Conservation (phyloP, 345 rosid species). For the Arabidopsis arenosa region DNA sequence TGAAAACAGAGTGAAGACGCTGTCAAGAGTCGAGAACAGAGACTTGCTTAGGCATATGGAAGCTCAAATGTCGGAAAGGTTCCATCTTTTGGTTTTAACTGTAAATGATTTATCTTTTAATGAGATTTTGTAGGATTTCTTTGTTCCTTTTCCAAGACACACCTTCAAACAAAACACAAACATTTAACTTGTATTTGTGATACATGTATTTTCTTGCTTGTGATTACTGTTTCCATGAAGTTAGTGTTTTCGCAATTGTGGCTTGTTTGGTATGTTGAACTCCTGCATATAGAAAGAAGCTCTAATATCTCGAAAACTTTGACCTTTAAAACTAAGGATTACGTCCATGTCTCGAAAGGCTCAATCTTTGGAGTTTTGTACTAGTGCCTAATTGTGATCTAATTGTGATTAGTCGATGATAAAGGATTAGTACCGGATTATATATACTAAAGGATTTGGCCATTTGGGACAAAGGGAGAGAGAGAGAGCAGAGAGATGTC, state of each 20-base stretch:
- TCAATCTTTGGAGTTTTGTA: background rate
- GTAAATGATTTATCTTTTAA: conserved; percentile 28
- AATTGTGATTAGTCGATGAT: too few species aligned
- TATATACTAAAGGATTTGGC: background rate
- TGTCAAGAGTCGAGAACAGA: conserved; percentile 2
- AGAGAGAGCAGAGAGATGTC: conserved; percentile 49
- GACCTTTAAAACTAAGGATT: background rate
- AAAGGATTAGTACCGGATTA: background rate
- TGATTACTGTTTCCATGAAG: background rate
- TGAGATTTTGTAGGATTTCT: conserved; percentile 1
- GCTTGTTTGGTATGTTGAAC: background rate
- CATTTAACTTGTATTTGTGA: conserved; percentile 8
- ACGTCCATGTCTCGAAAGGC: background rate
- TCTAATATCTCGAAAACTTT: background rate
- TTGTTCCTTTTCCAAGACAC: conserved; percentile 12
- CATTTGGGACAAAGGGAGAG: conserved; percentile 1
- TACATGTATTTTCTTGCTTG: background rate
- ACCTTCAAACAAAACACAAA: background rate
- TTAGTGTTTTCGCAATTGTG: background rate
- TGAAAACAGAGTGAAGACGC: conserved; percentile 40
- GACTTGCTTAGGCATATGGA: conserved; percentile 3
- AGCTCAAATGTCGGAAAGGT: conserved; percentile 21
- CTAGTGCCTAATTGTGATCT: too few species aligned
- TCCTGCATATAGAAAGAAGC: background rate
- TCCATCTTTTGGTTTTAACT: conserved; percentile 27